Evolutionary conservation across 768 basidiomycete species (phyloP).

Genomic region (Boletus rubroflammeus): DNA sequence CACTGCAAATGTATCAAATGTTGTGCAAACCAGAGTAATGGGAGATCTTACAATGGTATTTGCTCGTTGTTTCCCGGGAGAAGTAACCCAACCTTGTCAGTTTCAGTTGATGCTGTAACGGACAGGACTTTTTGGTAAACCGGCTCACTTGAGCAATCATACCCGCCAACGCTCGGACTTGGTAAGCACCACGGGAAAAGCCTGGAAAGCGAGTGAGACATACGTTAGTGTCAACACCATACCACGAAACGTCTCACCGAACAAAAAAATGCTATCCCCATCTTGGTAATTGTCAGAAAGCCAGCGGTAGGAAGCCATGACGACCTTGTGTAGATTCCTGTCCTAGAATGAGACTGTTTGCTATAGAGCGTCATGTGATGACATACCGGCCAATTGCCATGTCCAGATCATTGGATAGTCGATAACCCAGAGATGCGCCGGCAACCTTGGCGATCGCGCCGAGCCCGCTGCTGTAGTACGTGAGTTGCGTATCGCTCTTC

Average conservation of each 20-base stretch:
- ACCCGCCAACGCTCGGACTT: conserved; percentile 40
- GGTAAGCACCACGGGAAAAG: conserved; percentile 48
- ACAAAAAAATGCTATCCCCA: conserved; percentile 40
- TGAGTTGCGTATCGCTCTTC: conserved; percentile 34
- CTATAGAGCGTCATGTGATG: background rate
- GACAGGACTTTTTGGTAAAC: background rate
- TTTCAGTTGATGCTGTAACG: background rate
- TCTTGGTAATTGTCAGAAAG: conserved; percentile 36
- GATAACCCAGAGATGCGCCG: conserved; percentile 16
- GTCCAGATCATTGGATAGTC: conserved; percentile 30
- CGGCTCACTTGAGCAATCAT: conserved; percentile 41
- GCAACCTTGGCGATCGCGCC: conserved; percentile 32
- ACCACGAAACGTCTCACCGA: conserved; percentile 29
- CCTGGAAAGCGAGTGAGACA: conserved; percentile 26
- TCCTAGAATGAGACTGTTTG: background rate
- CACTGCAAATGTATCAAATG: conserved; percentile 23
- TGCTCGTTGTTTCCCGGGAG: conserved; percentile 40
- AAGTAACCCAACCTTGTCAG: conserved; percentile 39
- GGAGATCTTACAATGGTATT: conserved; percentile 34
- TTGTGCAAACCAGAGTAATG: background rate
- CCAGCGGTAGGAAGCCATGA: conserved; percentile 40
- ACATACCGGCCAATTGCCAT: conserved; percentile 37
- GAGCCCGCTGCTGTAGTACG: conserved; percentile 42
- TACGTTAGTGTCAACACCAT: background rate
- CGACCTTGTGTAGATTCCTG: conserved; percentile 36